Evolutionary conservation across 1,139 yeast species (phyloP).

Genomic region (Hyphopichia pseudoburtonii): DNA sequence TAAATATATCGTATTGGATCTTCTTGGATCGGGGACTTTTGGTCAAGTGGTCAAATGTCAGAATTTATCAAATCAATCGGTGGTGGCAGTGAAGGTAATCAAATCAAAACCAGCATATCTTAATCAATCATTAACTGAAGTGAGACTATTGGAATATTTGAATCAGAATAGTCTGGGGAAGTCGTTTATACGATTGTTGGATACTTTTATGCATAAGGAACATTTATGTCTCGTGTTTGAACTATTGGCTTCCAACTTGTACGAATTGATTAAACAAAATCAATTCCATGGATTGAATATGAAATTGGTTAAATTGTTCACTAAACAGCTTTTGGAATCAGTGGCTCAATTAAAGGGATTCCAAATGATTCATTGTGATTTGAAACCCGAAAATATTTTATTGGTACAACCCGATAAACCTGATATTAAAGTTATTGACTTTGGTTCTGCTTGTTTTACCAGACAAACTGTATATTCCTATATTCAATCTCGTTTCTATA

Average conservation of each 20-base stretch:
- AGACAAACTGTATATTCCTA: conserved; percentile 88
- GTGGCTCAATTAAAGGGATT: conserved; percentile 77
- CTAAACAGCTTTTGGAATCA: conserved; percentile 80
- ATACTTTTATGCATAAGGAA: conserved; percentile 88
- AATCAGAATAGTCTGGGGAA: conserved; percentile 74
- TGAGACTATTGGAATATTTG: conserved; percentile 76
- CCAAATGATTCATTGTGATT: conserved; percentile 90
- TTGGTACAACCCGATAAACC: conserved; percentile 83
- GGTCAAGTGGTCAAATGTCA: conserved; percentile 99
- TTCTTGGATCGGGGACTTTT: conserved; percentile 95
- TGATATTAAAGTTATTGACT: conserved; percentile 88
- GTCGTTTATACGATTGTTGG: conserved; percentile 75
- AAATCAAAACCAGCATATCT: conserved; percentile 90
- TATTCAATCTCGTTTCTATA: conserved; percentile 90
- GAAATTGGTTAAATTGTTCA: conserved; percentile 72
- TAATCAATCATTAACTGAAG: conserved; percentile 91
- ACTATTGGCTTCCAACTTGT: conserved; percentile 79
- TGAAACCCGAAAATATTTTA: conserved; percentile 93
- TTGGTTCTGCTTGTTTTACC: conserved; percentile 95
- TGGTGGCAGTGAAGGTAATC: conserved; percentile 92
- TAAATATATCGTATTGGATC: conserved; percentile 83
- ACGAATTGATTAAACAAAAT: conserved; percentile 89
- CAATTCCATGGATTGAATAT: conserved; percentile 89
- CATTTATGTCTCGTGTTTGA: conserved; percentile 94
- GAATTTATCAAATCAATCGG: conserved; percentile 80